Evolutionary conservation across 306 rosid genomes (phyloP), one percentile per base, ranked within the genome.

Genomic region (Trifolium repens): DNA sequence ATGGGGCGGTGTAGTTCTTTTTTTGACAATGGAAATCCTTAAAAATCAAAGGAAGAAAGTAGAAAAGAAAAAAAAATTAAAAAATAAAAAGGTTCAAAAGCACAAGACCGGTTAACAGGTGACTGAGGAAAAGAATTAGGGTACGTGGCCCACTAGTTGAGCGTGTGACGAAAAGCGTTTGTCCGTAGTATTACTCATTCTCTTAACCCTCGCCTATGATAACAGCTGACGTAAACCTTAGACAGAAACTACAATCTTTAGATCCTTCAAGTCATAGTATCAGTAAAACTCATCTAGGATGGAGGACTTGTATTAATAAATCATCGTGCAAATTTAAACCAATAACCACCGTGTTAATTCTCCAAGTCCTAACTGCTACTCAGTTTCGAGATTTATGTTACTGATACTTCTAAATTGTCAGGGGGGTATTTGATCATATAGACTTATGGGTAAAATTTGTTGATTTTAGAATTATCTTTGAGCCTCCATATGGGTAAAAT

Each of bases 191-290:
- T n/a, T n/a, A n/a, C n/a, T n/a, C n/a, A n/a, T 15, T 34, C 68
- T 35, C 47, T 37, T 35, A n/a, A 63, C 44, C 26, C 46, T 63
- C 69, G 11, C 52, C 32, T 39, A 43, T 17, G 42, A 12, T 40
- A 40, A 17, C 15, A 65, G n/a, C 27, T 16, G 6, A 5, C 2
- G 70, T 11, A 65, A 65, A 40, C 5, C 52, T 65, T 17, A 39
- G 9, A 65, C 32, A 65, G 10, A 65, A 66, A 40, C 71, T 65
- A 65, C 46, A 37, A 22, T 65, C 71, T 40, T 40, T 40, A 42
- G 53, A 65, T 65, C 71, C 53, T 32, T 9, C 53, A 66, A 17
- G 53, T 44, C 10, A 11, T 44, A 19, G 14, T 65, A 40, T 65
- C 71, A 40, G 71, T 40, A 16, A 42, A 65, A 40, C 34, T 66